Base-by-base conservation (phyloP, 2,329 filamentous ascomycete species). In the Colletotrichum tamarilloi region DNA sequence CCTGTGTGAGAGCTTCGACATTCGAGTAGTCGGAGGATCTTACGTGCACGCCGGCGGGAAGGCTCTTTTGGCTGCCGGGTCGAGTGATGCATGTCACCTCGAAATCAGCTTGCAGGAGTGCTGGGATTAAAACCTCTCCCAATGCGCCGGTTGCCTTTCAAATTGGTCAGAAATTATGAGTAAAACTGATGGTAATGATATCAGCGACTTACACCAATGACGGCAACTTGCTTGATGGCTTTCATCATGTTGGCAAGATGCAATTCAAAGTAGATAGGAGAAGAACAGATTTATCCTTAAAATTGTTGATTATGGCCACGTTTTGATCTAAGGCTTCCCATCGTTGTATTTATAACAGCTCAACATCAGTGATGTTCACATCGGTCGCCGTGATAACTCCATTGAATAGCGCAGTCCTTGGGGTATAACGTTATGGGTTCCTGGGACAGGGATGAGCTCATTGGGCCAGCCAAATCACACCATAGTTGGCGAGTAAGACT, bases 21-120 rank as follows among this genome's bases (percentile, higher is more conserved):
- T 87, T 80, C 14, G 83, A 76, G 78, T 90, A 91, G 79, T 90
- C 80, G 69, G 87, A 78, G 22, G 75, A 78, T 11, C 79, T 82
- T 30, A 84, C 76, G 1, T 76, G 75, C 59, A 87, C 78, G 19
- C 80, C 84, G 0, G 77, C 74, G 4, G 85, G 85, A 5, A 19
- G 19, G 0, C 30, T 11, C 0, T 38, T 32, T 2, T 24, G 30
- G 9, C 46, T 62, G 2, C 6, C 28, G 1, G 56, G 24, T 1
- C 67, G 62, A 5, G 53, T 57, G 19, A 71, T 42, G 32, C 57
- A 42, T 4, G 67, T 63, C 2, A 71, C 62, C 11, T 49, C 26
- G 11, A 74, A 67, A 3, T 32, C 5, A 4, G 67, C 57, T 14
- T 32, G 6, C 8, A 70, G 14, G 4, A 71, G 62, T 9, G 67